Evolutionary conservation across 305 asterid genomes (phyloP).

Genomic region (Coffea humblotiana): DNA sequence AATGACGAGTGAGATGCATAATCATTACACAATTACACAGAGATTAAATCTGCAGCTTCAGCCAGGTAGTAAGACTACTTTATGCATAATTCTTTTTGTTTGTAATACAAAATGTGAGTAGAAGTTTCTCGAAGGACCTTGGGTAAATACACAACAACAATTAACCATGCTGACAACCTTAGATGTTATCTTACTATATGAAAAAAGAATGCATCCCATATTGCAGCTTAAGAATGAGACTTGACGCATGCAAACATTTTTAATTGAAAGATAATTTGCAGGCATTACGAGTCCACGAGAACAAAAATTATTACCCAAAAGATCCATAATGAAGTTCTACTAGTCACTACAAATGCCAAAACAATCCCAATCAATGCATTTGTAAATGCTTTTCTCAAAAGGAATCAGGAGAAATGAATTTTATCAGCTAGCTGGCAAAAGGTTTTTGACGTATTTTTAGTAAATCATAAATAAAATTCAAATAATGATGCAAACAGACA

Average conservation of each 20-base stretch:
- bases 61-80: background rate
- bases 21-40: background rate
- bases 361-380: background rate
- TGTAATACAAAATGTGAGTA: background rate
- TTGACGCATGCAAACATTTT: background rate
- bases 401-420: background rate
- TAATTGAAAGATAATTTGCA: background rate
- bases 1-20: too few species aligned
- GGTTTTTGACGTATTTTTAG: too few species aligned
- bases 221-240: background rate
- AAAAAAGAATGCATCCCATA: background rate
- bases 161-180: background rate
- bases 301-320: background rate
- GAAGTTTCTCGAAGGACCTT: background rate
- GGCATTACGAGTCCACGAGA: background rate
- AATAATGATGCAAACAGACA: too few species aligned
- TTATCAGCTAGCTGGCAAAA: background rate
- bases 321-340: background rate
- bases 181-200: background rate
- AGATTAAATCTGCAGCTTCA: background rate
- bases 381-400: background rate
- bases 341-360: background rate
- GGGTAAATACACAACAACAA: background rate
- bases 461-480: too few species aligned
- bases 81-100: background rate